Conservation (phyloP, 1,284 basidiomycete genomes). For the Melampsora larici-populina region DNA sequence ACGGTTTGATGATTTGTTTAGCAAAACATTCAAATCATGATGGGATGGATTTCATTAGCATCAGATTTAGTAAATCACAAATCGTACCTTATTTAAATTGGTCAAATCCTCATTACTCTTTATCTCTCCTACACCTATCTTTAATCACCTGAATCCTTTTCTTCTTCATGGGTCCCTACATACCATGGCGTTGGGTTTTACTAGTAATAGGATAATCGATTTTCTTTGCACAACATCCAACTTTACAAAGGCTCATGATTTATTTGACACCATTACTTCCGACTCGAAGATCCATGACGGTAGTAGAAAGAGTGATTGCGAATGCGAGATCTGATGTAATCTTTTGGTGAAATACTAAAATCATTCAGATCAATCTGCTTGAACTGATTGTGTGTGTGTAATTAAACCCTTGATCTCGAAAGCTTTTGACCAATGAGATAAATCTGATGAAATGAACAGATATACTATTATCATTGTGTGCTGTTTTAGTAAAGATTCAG, state of each 20-base stretch:
- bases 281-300: neutral
- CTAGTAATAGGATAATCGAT: slow-evolving; percentile 51
- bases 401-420: too few species aligned
- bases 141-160: slow-evolving; percentile 49
- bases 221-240: slow-evolving; percentile 52
- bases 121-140: slow-evolving; percentile 50
- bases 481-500: too few species aligned
- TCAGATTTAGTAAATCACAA: slow-evolving; percentile 50
- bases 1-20: neutral
- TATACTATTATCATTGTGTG: too few species aligned
- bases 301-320: neutral
- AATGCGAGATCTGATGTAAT: neutral
- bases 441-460: too few species aligned
- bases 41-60: slow-evolving; percentile 22
- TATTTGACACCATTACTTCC: neutral
- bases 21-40: slow-evolving; percentile 44
- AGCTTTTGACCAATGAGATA: too few species aligned
- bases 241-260: slow-evolving; percentile 45
- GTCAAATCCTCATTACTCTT: slow-evolving; percentile 51
- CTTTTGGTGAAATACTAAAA: too few species aligned
- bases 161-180: slow-evolving; percentile 50
- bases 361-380: too few species aligned
- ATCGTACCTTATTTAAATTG: slow-evolving; percentile 53
- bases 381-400: too few species aligned
- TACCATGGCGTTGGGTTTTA: slow-evolving; percentile 50